Base-by-base conservation (phyloP, 148 eudicot genomes). In the Dysphania ambrosioides region DNA sequence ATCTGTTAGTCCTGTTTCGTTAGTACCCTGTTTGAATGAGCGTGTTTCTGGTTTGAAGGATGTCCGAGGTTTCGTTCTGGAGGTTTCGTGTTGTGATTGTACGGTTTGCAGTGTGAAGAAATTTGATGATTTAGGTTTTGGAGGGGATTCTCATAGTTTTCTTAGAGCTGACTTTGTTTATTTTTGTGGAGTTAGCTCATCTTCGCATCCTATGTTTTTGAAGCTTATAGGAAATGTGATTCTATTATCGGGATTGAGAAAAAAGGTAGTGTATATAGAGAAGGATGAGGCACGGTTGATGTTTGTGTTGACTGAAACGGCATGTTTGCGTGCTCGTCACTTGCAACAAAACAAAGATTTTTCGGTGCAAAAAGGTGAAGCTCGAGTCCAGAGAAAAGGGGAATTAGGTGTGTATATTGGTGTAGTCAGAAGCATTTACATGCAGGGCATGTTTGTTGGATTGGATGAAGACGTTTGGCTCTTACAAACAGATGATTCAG, bases 381-480 rank as follows among this genome's bases (percentile, higher is more conserved):
- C 29, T 49, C 72, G 38, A 18, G 69, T 78, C 63, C 69, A 79
- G 79, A 86, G 87, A 47, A 84, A 78, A 51, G 90, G 88, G 53
- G 87, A 82, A 78, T 82, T 80, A 75, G 93, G 88, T 36, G 73
- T 77, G 69, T 94, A 94, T 72, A 73, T 82, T 62, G 98, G 98
- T 77, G 87, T 84, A 40, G 79, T 95, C 44, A 90, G 84, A n/a
- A 87, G 86, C 26, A 72, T 85, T 53, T 86, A 90, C 80, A 84
- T 90, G 88, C 85, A 86, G 64, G 92, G 97, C 41, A 84, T 86
- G 92, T 82, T 87, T 72, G 79, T 95, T 68, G 93, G 92, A 81
- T 77, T 95, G 83, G 98, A 95, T 80, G 79, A 82, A 75, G 87
- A 92, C 58, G 89, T 88, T 78, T 79, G 91, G 85, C 86, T 92